Evolutionary conservation across 495 filamentous ascomycete species (phyloP).

Genomic region (Penicillium cinerascens): DNA sequence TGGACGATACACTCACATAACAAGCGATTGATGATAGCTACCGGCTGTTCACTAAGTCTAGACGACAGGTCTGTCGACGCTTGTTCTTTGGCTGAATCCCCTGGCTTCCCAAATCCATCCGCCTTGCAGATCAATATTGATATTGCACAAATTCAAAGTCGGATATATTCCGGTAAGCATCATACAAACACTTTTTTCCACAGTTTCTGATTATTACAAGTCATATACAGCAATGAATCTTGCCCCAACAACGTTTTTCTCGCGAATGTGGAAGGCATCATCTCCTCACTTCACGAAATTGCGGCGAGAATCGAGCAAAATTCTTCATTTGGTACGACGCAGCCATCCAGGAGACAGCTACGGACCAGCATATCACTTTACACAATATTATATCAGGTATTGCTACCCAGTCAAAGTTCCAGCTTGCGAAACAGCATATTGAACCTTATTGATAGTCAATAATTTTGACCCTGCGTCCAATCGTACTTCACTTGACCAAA

Average conservation of each 20-base stretch:
- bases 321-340: no score
- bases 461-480: conserved; percentile 3
- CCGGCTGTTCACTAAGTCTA: neutral
- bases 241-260: conserved; percentile 1
- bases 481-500: conserved; percentile 4
- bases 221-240: conserved; percentile 3
- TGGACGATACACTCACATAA: conserved; percentile 8
- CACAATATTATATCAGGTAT: conserved; percentile 7
- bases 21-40: conserved; percentile 3
- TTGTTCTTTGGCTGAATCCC: neutral
- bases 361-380: conserved; percentile 3
- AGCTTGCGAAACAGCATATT: no score
- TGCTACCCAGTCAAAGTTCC: neutral
- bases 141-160: conserved; percentile 4
- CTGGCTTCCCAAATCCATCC: conserved; percentile 4
- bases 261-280: conserved; percentile 1
- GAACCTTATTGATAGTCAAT: neutral
- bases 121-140: conserved; percentile 5
- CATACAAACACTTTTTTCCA: neutral
- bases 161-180: conserved; percentile 4
- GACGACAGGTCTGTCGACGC: conserved; percentile 2
- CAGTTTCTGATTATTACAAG: neutral
- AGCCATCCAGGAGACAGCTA: neutral
- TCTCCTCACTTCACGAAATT: conserved; percentile 2
- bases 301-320: neutral